Evolutionary conservation across 805 yeast genomes (phyloP).

Genomic region (Saccharomycopsis selenospora): DNA sequence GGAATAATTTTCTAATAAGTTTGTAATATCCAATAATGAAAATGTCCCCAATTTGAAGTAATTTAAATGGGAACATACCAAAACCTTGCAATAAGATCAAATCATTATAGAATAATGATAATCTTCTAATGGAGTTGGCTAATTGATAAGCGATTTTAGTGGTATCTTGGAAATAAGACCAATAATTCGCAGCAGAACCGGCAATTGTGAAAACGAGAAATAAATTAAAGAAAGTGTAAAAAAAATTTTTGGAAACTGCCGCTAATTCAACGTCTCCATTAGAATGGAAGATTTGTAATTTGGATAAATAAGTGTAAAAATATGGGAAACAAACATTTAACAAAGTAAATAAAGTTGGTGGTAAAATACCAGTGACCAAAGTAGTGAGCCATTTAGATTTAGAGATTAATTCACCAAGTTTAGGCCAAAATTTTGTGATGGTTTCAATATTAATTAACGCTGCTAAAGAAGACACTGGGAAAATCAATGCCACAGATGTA

Average conservation of each 20-base stretch:
- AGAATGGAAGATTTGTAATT: constrained; percentile 46
- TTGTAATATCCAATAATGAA: constrained; percentile 38
- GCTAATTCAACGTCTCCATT: constrained; percentile 54
- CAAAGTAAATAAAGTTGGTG: constrained; percentile 51
- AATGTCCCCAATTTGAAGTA: constrained; percentile 50
- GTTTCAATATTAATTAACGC: constrained; percentile 50
- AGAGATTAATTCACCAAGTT: constrained; percentile 44
- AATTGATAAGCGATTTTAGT: constrained; percentile 50
- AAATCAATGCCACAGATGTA: constrained; percentile 44
- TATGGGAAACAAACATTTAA: constrained; percentile 49
- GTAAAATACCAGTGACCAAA: constrained; percentile 53
- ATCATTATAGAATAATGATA: constrained; percentile 50
- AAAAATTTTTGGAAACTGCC: constrained; percentile 50
- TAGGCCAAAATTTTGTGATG: constrained; percentile 52
- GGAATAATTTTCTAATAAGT: constrained; percentile 25
- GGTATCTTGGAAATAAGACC: constrained; percentile 50
- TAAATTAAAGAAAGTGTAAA: constrained; percentile 53
- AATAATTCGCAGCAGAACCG: constrained; percentile 54
- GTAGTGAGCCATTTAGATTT: constrained; percentile 46
- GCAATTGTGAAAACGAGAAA: constrained; percentile 55
- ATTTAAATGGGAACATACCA: constrained; percentile 53
- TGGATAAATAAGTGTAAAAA: constrained; percentile 43
- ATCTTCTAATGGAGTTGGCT: constrained; percentile 44
- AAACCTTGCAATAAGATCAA: constrained; percentile 65
- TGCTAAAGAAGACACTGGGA: constrained; percentile 50